Percentiles rank a stretch among this genome's conserved stretches.
phyloP scores from a whole-genome alignment of 768 basidiomycete species.

The Lentinula aciculospora region DNA sequence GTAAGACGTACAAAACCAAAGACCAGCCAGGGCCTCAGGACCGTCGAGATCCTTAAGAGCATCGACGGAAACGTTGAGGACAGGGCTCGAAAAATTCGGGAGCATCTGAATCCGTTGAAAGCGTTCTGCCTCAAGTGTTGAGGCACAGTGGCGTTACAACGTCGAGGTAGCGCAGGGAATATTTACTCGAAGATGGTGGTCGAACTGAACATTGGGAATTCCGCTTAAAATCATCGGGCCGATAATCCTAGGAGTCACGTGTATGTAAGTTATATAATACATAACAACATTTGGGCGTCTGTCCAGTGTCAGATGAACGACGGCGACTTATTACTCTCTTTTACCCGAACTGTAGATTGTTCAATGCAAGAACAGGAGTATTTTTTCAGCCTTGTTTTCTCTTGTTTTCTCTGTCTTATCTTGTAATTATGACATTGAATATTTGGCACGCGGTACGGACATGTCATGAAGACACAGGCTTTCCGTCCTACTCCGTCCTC shows the following conservation, averaged over 20 bases:
- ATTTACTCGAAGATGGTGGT: background rate
- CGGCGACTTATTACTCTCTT: no score
- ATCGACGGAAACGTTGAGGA: slow-evolving; percentile 62
- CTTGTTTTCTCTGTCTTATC: no score
- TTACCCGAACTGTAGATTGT: no score
- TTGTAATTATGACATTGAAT: no score
- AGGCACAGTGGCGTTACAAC: background rate
- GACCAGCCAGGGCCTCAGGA: slow-evolving; percentile 55
- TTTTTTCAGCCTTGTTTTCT: no score
- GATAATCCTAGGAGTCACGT: background rate
- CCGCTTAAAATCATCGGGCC: background rate
- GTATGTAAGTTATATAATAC: background rate
- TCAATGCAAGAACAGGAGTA: no score
- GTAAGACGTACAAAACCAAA: slow-evolving; percentile 59
- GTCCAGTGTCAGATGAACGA: background rate
- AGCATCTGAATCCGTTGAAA: slow-evolving; percentile 30
- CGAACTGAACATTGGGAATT: background rate
- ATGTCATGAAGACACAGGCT: no score
- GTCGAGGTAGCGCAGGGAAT: background rate
- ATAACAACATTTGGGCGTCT: background rate
- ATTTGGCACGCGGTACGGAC: no score
- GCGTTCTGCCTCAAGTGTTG: background rate
- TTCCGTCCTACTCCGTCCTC: background rate
- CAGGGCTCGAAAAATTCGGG: slow-evolving; percentile 50
- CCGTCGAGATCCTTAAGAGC: slow-evolving; percentile 66